Base-by-base conservation (phyloP, 148 eudicot genomes). In the Persicaria tinctoria region DNA sequence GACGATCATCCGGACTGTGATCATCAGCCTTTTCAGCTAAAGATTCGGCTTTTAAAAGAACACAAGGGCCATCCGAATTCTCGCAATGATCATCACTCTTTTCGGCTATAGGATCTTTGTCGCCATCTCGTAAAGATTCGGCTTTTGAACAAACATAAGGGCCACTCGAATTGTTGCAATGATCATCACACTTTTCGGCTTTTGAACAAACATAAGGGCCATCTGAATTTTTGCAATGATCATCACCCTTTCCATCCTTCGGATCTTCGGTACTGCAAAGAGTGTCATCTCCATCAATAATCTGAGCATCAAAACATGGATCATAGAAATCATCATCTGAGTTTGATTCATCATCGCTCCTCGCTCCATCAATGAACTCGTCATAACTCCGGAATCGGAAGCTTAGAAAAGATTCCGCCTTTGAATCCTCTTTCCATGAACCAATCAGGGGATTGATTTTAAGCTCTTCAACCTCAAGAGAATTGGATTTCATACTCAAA, bases 381-480 rank as follows among this genome's bases (percentile, higher is more conserved):
- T 91, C 92, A 70, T 68, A 91, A 68, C 85, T 82, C 14, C 86
- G 98, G 72, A 94, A 91, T 77, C 85, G 90, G 74, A 94, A 94
- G 32, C 70, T 80, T 45, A 94, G 81, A 68, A 59, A 74, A 32
- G 87, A 76, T 74, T 81, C 87, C 2, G 79, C 68, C 63, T 27
- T 68, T 41, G 71, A 14, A 79, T 54, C 78, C 72, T 85, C 78
- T 11, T 20, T 54, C 13, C 70, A 78, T 46, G 59, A 46, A 53
- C 5, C 8, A 46, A 68, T 38, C 46, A 38, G 1, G 49, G 72
- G 46, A 68, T 68, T 18, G 20, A 16, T 41, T 0, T 32, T 13
- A 1, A 32, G 2, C 47, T 12, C 47, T 41, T 12, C 72, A 68
- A 12, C 10, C 17, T 63, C 38, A 17, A 20, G 69, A 17, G 41